Base-by-base conservation (phyloP, 305 asterid genomes). In the Solanum chacoense region DNA sequence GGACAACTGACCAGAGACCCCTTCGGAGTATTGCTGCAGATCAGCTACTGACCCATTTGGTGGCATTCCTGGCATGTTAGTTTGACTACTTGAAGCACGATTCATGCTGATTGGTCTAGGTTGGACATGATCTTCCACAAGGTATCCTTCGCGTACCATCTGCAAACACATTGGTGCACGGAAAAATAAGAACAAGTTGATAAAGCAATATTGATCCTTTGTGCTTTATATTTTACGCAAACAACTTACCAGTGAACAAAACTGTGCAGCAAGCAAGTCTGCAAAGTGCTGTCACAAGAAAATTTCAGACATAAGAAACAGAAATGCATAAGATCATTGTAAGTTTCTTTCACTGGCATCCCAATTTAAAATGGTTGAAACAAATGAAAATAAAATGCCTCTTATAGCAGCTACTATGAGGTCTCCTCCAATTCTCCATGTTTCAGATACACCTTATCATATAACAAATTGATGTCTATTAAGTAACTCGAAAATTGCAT, bases 251-350 rank as follows among this genome's bases (percentile, higher is more conserved):
- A 98, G 94, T 63, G 95, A 90, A 89, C 90, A 90, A 92, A 92
- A 98, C 89, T 98, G 99, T 35, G 94, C 91, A 45, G 98, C 99
- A 83, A 97, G 97, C 92, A 96, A 93, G 92, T 97, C 99, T 3
- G 99, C 99, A 26, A 88, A 92, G 90, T 95, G 95, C 99, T 98
- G 99, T 95, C 37, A 88, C 63, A 86, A 92, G 90, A 88, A 89
- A 83, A 88, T 35, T 59, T 32, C 36, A 88, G 87, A 63, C 26
- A 85, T 84, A 88, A 10, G 72, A 13, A 89, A 93, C 88, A 91
- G 91, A 92, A 92, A 32, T 34, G 45, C 74, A 31, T 20, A 59
- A 83, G 86, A 81, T 32, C 14, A 55, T 31, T 55, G 50, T 59
- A 59, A 84, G 67, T 59, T 59, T 20, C 87, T 84, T 84, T 40